Evolutionary conservation across 768 basidiomycete species (phyloP), one percentile per base, ranked within the genome.

Genomic region (Terana coerulea): DNA sequence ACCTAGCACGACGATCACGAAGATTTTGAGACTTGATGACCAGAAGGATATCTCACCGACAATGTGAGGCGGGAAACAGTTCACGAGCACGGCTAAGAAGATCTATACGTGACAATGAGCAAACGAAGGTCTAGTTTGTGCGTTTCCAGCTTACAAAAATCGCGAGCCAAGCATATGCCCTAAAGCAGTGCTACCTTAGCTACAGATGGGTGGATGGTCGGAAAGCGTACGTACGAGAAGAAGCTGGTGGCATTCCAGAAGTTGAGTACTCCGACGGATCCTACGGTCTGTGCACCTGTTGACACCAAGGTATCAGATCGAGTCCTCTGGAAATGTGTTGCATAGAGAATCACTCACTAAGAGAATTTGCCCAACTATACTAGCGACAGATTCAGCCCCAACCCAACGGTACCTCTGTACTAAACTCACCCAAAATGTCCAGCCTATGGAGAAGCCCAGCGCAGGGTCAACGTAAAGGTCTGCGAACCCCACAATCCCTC

Each of bases 391-490:
- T 33, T 34, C 3, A 14, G 24, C 24, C 3, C n/a, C 4, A 14
- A 4, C 11, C 9, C 17, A 21, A 36, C 17, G 28, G 31, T 5
- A 9, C n/a, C n/a, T n/a, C n/a, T 48, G 22, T 7, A 12, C 2
- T 5, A 9, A 24, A 39, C 50, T 25, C 30, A 57, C 60, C 74
- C 75, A 76, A 52, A 74, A 74, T 51, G 75, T 72, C 68, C 69
- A 75, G 2, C 74, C 76, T 7, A 73, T 52, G 5, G 73, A 65
- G 57, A 75, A 76, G 1, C 67, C 63, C 19, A 75, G 58, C 9
- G 76, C 71, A 5, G 69, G 70, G 62, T 83, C 80, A 26, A 82
- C 63, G 65, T 77, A 79, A 41, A 76, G 70, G 15, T 68, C 72
- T 5, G 78, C 74, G 42, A 79, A 74, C 70, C 33, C 64, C 55